Base-by-base conservation (phyloP, 441 rosid genomes). In the Syzygium syzygioides region DNA sequence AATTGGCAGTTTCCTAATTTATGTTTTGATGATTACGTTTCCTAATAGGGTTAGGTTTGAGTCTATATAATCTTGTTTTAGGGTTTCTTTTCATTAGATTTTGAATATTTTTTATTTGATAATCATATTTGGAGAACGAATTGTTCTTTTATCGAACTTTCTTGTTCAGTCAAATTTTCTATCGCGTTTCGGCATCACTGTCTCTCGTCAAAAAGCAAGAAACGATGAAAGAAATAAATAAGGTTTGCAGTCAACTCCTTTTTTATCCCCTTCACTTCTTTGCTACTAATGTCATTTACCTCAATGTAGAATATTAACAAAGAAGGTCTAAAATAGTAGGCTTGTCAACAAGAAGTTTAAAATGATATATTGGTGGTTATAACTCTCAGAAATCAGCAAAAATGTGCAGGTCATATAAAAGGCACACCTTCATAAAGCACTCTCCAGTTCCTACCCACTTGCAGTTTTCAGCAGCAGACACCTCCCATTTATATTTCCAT, bases 381-480 rank as follows among this genome's bases (percentile, higher is more conserved):
- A 59, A n/a, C 68, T 62, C 34, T 62, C 34, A 90, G 8, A 71
- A 86, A 64, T 53, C 84, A 55, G 54, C 9, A 52, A 55, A 84
- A 14, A 60, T 14, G 86, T 71, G 68, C n/a, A 68, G 76, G 87
- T 4, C 30, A 34, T 15, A 34, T 5, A 25, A 86, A 71, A 76
- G 57, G 45, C 45, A 15, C 90, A 95, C 99, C 96, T 94, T 92
- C 55, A 94, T 86, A 88, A 94, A 93, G 91, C 93, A 93, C 88
- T 92, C 92, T 79, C 95, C 93, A 2, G 97, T 95, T 90, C 97
- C 99, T 85, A 89, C 86, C 97, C 98, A 98, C 92, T 85, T 98
- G 95, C 97, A 95, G 89, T 94, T 94, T 86, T 91, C 96, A 87
- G 89, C 68, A 90, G 96, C 94, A 89, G 96, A 95, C 86, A 94